Evolutionary conservation across 371 early-diverging fungal species (phyloP).

Genomic region (Circinella minor): DNA sequence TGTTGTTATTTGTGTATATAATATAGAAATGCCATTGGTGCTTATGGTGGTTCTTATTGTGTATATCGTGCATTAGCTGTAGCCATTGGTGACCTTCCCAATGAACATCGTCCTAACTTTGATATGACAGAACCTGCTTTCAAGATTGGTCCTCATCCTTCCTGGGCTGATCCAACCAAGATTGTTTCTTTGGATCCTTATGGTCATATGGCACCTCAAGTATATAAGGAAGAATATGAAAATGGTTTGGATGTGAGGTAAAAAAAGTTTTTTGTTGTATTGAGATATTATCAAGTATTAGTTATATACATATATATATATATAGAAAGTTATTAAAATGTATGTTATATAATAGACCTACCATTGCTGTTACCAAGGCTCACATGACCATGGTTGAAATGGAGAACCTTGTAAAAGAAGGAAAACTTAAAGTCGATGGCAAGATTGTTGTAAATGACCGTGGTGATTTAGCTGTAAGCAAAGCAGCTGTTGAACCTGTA

Average conservation of each 20-base stretch:
- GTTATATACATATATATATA: too few relatives aligned
- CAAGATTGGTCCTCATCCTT: slow-evolving; percentile 80
- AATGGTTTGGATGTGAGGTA: slow-evolving; percentile 83
- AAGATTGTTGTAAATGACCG: slow-evolving; percentile 76
- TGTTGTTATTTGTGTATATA: not conserved
- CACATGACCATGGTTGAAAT: slow-evolving; percentile 95
- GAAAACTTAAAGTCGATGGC: slow-evolving; percentile 78
- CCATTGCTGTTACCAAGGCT: slow-evolving; percentile 93
- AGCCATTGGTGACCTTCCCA: slow-evolving; percentile 88
- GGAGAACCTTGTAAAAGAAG: slow-evolving; percentile 74
- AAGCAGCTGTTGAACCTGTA: slow-evolving; percentile 97
- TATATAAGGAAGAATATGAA: slow-evolving; percentile 68
- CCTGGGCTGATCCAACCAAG: slow-evolving; percentile 88
- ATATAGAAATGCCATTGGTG: slow-evolving; percentile 88
- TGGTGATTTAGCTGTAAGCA: slow-evolving; percentile 90
- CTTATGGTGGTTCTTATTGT: slow-evolving; percentile 94
- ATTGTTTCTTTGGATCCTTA: slow-evolving; percentile 96
- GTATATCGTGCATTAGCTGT: slow-evolving; percentile 93
- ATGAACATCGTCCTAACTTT: slow-evolving; percentile 88
- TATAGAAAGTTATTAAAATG: too few relatives aligned
- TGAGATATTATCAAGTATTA: too few relatives aligned
- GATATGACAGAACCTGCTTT: slow-evolving; percentile 88
- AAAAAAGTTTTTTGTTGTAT: not conserved
- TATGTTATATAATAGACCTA: slow-evolving; percentile 56
- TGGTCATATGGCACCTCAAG: slow-evolving; percentile 79